A percentile compares a stretch with the other conserved stretches of the same genome.
Conservation (phyloP, 257 asterid genomes). For the Solanum sejunctum region DNA sequence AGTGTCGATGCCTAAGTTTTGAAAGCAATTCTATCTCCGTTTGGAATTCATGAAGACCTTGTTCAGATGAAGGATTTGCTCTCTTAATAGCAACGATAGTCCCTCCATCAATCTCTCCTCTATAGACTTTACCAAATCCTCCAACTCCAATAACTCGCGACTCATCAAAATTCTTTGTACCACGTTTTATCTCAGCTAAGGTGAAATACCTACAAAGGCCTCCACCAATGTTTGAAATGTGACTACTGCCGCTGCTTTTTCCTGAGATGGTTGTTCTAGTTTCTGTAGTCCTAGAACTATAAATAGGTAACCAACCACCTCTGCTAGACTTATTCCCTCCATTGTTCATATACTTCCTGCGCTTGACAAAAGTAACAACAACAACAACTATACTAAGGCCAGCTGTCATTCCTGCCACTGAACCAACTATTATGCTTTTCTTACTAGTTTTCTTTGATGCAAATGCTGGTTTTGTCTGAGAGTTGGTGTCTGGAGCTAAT, state of each 20-base stretch:
- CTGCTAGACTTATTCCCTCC: neutral
- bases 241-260: constrained; percentile 22
- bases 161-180: constrained; percentile 46
- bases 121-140: constrained; percentile 78
- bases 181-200: constrained; percentile 40
- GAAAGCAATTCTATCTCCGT: constrained; percentile 73
- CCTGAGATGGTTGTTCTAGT: constrained; percentile 10
- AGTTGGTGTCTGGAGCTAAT: neutral
- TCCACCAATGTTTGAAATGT: constrained; percentile 26
- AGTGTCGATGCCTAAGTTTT: constrained; percentile 60
- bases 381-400: constrained; percentile 15
- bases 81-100: constrained; percentile 54
- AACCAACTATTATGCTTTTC: constrained; percentile 10
- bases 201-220: constrained; percentile 53
- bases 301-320: constrained; percentile 39
- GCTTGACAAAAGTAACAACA: constrained; percentile 8
- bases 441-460: constrained; percentile 10
- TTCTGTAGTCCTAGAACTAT: constrained; percentile 21
- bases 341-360: neutral
- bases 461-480: neutral
- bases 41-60: constrained; percentile 59
- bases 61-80: constrained; percentile 49
- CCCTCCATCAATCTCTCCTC: constrained; percentile 38
- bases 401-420: constrained; percentile 16
- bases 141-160: constrained; percentile 60